Evolutionary conservation across 129 eudicot species (phyloP), one percentile per base, ranked within the genome.

Genomic region (Rutidosis leptorrhynchoides): DNA sequence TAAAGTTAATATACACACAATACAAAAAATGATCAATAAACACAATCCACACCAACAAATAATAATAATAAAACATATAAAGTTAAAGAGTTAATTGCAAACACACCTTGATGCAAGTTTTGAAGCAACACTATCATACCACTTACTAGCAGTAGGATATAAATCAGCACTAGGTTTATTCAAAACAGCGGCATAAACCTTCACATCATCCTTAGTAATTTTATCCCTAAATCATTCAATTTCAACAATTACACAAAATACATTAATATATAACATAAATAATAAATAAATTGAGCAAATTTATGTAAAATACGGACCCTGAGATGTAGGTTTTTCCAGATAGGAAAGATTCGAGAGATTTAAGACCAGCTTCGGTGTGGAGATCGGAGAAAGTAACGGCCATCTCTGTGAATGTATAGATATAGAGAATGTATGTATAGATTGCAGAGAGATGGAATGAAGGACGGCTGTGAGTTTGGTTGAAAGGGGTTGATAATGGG

Each of bases 341-440:
- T 27, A 93, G 89, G 53, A 58, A 78, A 7, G 74, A 83, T 25
- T 93, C 76, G 40, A 93, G 96, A 3, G 95, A 75, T 65, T 88
- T 88, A 40, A 93, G 83, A 26, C 98, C 98, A 3, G 92, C 25
- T 46, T 88, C 89, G 0, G 95, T 80, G 83, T 85, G 98, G 48
- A 93, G 95, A 89, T 93, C 90, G 67, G 88, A 55, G 84, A 93
- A 93, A 6, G 83, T 88, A 3, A 88, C 81, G 1, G 95, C 89
- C 98, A 92, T 86, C 27, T 49, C 37, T 20, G 3, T 52, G 1
- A 52, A 52, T 20, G 58, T 52, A 17, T 52, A n/a, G 40, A 21
- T 54, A 54, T 35, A 1, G 70, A 52, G 8, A 52, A 10, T 24
- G 64, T 25, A 54, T 26, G 63, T 63, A 33, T 66, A 12, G 77